phyloP scores from a whole-genome alignment of 2,329 filamentous ascomycete species.

The Botryotinia globosa region DNA sequence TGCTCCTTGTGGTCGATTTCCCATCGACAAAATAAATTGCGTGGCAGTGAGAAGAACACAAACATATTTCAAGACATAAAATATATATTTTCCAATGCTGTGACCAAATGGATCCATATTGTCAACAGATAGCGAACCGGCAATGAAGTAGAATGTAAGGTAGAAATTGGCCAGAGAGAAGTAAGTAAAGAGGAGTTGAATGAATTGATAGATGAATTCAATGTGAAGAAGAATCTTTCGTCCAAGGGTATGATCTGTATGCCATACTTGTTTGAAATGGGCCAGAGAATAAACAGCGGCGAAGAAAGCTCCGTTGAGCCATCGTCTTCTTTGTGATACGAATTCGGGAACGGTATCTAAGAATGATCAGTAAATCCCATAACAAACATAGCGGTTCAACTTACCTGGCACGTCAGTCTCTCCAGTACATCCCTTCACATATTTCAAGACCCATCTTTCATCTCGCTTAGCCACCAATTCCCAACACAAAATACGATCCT shows the following conservation, averaged over 20 bases:
- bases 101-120: conserved; percentile 88
- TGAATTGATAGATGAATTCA: conserved; percentile 92
- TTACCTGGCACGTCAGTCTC: conserved; percentile 96
- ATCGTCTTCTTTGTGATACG: conserved; percentile 90
- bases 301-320: conserved; percentile 98
- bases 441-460: conserved; percentile 96
- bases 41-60: conserved; percentile 85
- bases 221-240: conserved; percentile 91
- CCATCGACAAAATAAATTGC: conserved; percentile 94
- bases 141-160: conserved; percentile 97
- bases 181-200: conserved; percentile 92
- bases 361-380: conserved; percentile 19
- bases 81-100: conserved; percentile 78
- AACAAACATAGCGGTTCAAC: conserved; percentile 35
- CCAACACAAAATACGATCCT: conserved; percentile 89
- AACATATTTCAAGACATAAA: conserved; percentile 79
- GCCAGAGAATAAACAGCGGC: conserved; percentile 96
- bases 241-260: conserved; percentile 83
- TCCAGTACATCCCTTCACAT: conserved; percentile 92
- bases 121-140: conserved; percentile 79
- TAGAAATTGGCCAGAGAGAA: conserved; percentile 99
- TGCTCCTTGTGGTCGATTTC: conserved; percentile 92
- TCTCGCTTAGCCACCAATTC: conserved; percentile 93
- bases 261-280: conserved; percentile 90
- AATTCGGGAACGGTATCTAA: conserved; percentile 93